These are phyloP conservation scores for Terana coerulea DNA, from an alignment of 768 basidiomycete species.

Conservation along the genomic window DNA sequence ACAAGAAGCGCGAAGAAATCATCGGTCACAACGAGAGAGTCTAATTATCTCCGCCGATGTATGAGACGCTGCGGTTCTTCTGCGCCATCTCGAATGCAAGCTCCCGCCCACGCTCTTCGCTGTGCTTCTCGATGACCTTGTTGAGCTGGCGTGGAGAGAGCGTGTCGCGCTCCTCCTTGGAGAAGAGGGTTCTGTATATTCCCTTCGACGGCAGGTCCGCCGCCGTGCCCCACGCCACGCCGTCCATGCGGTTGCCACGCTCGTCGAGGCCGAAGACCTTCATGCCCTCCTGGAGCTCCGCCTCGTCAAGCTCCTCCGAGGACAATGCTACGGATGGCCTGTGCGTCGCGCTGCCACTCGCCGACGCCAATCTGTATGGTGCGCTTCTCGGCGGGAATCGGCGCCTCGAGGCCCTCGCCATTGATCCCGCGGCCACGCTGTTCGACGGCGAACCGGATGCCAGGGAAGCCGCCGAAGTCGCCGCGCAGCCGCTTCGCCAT, in stretches of 20 bases:
- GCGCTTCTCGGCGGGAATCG: slow-evolving; percentile 29
- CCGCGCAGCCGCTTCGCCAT: slow-evolving; percentile 32
- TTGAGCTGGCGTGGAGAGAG: not conserved
- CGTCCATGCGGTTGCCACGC: slow-evolving; percentile 21
- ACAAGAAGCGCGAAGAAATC: too few species aligned
- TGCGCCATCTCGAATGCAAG: not conserved
- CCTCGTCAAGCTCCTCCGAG: slow-evolving; percentile 15
- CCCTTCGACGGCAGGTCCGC: not conserved
- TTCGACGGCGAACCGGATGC: slow-evolving; percentile 30
- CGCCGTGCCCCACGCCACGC: slow-evolving; percentile 13
- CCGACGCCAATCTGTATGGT: slow-evolving; percentile 33
- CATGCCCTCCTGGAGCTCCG: slow-evolving; percentile 18
- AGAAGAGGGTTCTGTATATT: not conserved
- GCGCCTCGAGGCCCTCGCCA: slow-evolving; percentile 34
- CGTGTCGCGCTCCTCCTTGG: not conserved
- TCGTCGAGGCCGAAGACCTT: slow-evolving; percentile 27
- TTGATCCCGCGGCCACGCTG: slow-evolving; percentile 32
- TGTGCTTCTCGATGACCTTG: not conserved
- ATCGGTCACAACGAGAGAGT: too few species aligned
- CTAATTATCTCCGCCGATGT: too few species aligned
- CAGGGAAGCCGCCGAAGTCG: slow-evolving; percentile 34
- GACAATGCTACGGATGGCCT: slow-evolving; percentile 20
- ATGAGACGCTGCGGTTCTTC: not conserved
- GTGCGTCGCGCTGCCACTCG: slow-evolving; percentile 26
- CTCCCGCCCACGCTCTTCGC: not conserved